Conservation (phyloP, 2,329 filamentous ascomycete species). For the Lecanoromycetidae sp. region DNA sequence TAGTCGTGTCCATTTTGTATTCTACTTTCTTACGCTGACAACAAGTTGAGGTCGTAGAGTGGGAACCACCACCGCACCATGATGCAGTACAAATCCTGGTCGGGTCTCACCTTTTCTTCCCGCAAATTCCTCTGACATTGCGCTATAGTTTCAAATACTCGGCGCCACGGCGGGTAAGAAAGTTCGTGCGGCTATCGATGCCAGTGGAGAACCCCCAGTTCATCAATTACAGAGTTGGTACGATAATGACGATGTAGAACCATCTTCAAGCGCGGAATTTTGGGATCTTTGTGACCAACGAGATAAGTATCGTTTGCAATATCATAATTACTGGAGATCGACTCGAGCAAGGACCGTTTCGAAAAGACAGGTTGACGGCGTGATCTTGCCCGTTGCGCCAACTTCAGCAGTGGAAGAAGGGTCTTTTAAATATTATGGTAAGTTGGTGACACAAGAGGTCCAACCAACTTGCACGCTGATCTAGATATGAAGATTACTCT, state of each 20-base stretch:
- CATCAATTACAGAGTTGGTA: not conserved
- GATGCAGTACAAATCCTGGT: not conserved
- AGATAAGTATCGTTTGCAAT: not conserved
- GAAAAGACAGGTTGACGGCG: not conserved
- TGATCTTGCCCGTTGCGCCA: not conserved
- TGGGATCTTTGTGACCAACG: not conserved
- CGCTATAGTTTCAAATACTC: not conserved
- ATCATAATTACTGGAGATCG: not conserved
- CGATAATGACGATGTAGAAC: not conserved
- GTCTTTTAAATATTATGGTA: not conserved
- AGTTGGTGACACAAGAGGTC: not conserved
- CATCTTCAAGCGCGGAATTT: not conserved
- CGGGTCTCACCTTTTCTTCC: too few species aligned
- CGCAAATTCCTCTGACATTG: too few species aligned
- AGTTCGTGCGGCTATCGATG: not conserved
- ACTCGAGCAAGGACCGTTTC: not conserved
- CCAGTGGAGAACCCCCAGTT: not conserved
- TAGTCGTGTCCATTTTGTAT: too few species aligned
- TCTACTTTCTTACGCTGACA: not conserved
- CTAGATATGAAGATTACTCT: constrained; percentile 12
- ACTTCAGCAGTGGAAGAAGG: not conserved
- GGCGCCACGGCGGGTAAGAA: not conserved
- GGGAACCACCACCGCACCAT: not conserved
- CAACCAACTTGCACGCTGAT: constrained; percentile 8
- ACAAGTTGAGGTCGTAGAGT: not conserved